Evolutionary conservation across 306 rosid species (phyloP).

Genomic region (Crotalaria pallida): DNA sequence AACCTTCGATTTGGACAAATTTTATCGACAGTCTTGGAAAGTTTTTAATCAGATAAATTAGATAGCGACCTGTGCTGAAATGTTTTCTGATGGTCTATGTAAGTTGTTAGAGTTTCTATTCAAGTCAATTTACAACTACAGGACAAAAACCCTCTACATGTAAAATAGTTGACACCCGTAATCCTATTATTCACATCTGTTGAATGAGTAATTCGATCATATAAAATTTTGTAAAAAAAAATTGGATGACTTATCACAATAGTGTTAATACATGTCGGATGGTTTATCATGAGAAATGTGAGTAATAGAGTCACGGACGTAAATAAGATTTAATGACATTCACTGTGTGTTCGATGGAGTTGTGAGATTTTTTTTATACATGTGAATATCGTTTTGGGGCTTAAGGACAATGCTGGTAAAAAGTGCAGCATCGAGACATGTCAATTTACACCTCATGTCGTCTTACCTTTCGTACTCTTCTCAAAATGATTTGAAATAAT

Average conservation of each 20-base stretch:
- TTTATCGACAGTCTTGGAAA: conserved; percentile 4
- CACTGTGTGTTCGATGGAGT: no score
- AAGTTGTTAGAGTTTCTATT: conserved; percentile 17
- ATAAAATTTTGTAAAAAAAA: no score
- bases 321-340: no score
- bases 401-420: neutral
- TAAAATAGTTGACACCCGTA: neutral
- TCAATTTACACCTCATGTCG: neutral
- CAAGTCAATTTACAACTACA: conserved; percentile 17
- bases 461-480: neutral
- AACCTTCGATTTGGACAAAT: neutral
- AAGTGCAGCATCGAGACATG: neutral
- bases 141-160: conserved; percentile 13
- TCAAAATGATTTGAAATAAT: neutral
- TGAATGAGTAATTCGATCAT: no score
- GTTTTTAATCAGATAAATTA: conserved; percentile 9
- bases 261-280: no score
- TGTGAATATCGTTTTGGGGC: neutral
- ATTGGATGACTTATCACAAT: no score
- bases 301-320: no score
- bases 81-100: conserved; percentile 10
- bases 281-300: no score
- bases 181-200: no score
- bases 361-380: neutral
- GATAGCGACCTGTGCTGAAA: conserved; percentile 24